A percentile compares a stretch with the other conserved stretches of the same genome.
phyloP scores from a whole-genome alignment of 768 basidiomycete genomes.

The Russula emetica region DNA sequence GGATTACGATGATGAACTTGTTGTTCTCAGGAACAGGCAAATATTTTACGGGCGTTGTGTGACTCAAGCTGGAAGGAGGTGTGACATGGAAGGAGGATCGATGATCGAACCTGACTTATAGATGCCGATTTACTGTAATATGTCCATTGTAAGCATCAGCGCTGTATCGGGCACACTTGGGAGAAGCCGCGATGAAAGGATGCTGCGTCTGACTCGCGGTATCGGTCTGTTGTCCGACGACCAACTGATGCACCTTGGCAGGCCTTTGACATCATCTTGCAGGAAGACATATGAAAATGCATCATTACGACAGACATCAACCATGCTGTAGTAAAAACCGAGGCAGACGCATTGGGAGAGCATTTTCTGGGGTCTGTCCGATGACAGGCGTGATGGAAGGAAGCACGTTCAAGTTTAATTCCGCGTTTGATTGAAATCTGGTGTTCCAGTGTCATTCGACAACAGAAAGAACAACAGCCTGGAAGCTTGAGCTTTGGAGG shows the following conservation, averaged over 20 bases:
- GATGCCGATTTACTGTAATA: no score
- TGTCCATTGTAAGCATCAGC: no score
- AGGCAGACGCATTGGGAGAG: neutral
- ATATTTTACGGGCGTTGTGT: no score
- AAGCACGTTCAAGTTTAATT: neutral
- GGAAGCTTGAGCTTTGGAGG: neutral
- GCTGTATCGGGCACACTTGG: no score
- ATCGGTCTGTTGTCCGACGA: no score
- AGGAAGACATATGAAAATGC: neutral
- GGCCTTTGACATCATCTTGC: neutral
- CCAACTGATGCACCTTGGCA: neutral
- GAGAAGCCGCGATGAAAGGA: no score
- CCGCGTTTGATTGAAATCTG: neutral
- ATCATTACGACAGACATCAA: neutral
- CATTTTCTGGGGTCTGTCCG: neutral
- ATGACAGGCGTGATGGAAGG: neutral
- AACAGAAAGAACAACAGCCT: neutral
- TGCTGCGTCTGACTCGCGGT: no score
- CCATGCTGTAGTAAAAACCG: neutral
- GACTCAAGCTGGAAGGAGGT: no score
- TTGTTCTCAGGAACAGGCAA: no score
- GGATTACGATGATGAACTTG: no score
- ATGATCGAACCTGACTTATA: no score
- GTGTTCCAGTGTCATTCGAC: neutral
- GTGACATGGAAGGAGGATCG: no score